phyloP scores from a whole-genome alignment of 257 asterid genomes.

The Solanum ahanhuiri region DNA sequence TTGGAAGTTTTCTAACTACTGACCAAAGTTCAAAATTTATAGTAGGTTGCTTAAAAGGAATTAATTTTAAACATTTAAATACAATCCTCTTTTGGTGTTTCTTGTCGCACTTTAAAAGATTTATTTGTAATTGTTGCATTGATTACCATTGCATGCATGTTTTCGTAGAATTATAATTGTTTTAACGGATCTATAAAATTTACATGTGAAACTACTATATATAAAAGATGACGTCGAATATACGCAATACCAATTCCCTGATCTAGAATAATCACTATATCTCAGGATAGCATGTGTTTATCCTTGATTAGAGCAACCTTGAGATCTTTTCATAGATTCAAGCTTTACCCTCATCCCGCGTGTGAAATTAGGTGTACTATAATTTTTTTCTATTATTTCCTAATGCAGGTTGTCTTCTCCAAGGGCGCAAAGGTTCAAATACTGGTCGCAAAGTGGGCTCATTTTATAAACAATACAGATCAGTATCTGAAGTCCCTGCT shows the following conservation, averaged over 20 bases:
- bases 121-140: not conserved
- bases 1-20: not conserved
- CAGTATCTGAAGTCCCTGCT: conserved; percentile 60
- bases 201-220: not conserved
- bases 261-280: not conserved
- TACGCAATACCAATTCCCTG: not conserved
- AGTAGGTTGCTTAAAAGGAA: not conserved
- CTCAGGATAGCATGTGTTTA: not conserved
- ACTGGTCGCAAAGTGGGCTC: conserved; percentile 73
- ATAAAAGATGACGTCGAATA: not conserved
- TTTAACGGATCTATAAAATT: not conserved
- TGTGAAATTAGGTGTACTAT: not conserved
- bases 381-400: not conserved
- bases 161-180: not conserved
- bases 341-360: not conserved
- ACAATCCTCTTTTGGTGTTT: not conserved
- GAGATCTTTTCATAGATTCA: not conserved
- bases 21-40: not conserved
- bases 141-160: not conserved
- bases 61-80: not conserved
- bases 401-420: conserved; percentile 54
- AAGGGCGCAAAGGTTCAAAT: conserved; percentile 58
- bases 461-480: conserved; percentile 56
- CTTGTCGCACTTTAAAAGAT: not conserved
- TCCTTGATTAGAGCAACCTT: not conserved